A percentile compares a stretch with the other conserved stretches of the same genome.
Conservation (phyloP, 2,329 filamentous ascomycete species). For the Talaromyces sp. region DNA sequence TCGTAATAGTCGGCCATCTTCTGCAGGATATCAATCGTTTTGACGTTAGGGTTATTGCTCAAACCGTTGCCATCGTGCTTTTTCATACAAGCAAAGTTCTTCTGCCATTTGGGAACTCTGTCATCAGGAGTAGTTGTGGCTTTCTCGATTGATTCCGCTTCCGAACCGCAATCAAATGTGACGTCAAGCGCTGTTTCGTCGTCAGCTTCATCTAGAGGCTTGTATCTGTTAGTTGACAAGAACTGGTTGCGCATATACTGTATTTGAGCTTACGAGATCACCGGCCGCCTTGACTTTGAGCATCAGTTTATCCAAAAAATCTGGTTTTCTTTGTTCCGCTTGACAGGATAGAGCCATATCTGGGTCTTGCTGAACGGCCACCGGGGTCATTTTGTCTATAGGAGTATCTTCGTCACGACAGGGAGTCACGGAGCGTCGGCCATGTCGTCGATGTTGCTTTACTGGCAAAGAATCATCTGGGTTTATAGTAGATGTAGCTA, state of each 20-base stretch:
- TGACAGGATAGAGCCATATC: neutral
- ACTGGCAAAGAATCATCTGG: slow-evolving; percentile 22
- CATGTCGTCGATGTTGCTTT: slow-evolving; percentile 23
- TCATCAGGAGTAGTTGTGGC: slow-evolving; percentile 16
- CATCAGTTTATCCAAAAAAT: slow-evolving; percentile 62
- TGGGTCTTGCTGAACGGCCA: slow-evolving; percentile 1
- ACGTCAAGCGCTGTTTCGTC: slow-evolving; percentile 18
- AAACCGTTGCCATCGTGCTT: slow-evolving; percentile 44
- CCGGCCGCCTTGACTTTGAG: slow-evolving; percentile 56
- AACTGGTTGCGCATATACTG: neutral
- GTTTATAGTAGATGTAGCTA: neutral
- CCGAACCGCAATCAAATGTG: neutral
- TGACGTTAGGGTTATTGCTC: slow-evolving; percentile 62
- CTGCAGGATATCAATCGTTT: slow-evolving; percentile 70
- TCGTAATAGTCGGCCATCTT: slow-evolving; percentile 75
- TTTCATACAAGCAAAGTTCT: slow-evolving; percentile 56
- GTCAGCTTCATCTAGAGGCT: slow-evolving; percentile 32
- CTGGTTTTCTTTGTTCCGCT: slow-evolving; percentile 23
- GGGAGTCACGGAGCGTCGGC: slow-evolving; percentile 16
- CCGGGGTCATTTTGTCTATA: slow-evolving; percentile 5
- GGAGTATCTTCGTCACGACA: slow-evolving; percentile 14
- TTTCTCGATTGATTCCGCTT: slow-evolving; percentile 15
- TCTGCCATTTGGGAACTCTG: slow-evolving; percentile 29
- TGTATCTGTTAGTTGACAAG: slow-evolving; percentile 5
- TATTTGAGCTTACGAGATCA: slow-evolving; percentile 44